Evolutionary conservation across 2,329 filamentous ascomycete species (phyloP).

Genomic region (Sarocladium brachiariae): DNA sequence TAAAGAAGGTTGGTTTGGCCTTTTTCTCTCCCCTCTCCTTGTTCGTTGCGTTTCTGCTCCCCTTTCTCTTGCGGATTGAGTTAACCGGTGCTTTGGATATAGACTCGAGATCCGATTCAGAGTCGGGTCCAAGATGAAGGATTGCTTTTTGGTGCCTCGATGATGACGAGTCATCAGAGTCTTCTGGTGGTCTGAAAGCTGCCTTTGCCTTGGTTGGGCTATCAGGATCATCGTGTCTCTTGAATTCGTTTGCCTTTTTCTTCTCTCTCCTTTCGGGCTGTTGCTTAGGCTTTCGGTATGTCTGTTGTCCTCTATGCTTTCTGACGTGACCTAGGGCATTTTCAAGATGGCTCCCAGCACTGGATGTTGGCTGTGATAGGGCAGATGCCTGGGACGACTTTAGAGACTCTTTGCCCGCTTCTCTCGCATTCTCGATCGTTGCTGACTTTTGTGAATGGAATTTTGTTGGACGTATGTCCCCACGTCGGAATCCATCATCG

Average conservation of each 20-base stretch:
- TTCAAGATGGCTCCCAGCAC: constrained; percentile 4
- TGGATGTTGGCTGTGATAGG: constrained; percentile 2
- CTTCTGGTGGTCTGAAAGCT: constrained; percentile 1
- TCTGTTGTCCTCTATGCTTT: constrained; percentile 1
- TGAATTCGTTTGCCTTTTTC: too few relatives aligned
- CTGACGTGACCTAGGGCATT: constrained; percentile 1
- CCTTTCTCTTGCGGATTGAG: background rate
- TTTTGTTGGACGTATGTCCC: background rate
- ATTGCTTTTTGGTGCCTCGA: background rate
- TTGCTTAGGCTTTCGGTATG: constrained; percentile 2
- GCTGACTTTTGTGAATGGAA: background rate
- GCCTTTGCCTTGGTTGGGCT: background rate
- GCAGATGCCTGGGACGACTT: background rate
- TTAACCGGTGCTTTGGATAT: background rate
- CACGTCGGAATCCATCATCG: background rate
- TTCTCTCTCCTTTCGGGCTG: background rate
- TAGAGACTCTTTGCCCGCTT: background rate
- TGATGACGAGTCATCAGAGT: background rate
- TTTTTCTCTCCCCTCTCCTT: background rate
- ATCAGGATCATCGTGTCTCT: background rate
- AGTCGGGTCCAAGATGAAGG: background rate
- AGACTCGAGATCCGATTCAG: background rate
- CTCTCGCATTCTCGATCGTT: background rate
- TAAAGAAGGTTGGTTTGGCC: background rate
- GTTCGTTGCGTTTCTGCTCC: too few relatives aligned